Conservation (phyloP, 2,329 filamentous ascomycete genomes). For the Aspergillus bombycis region DNA sequence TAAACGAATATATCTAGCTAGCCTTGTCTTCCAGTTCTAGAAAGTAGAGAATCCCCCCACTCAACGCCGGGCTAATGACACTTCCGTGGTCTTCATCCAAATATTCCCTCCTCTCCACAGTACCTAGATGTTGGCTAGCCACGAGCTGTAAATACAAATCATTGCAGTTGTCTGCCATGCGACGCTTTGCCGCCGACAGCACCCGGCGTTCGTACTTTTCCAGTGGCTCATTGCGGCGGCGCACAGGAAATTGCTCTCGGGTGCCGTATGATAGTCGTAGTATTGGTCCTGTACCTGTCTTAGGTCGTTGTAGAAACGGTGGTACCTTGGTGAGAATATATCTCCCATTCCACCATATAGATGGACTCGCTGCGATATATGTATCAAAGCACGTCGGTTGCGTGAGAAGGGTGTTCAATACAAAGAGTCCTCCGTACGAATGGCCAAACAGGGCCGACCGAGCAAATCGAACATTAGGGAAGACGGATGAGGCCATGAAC, state of each 20-base stretch:
- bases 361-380: slow-evolving; percentile 52
- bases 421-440: slow-evolving; percentile 55
- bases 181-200: slow-evolving; percentile 16
- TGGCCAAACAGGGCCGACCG: slow-evolving; percentile 54
- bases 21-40: slow-evolving; percentile 10
- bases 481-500: slow-evolving; percentile 32
- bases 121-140: slow-evolving; percentile 14
- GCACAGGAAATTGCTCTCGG: slow-evolving; percentile 36
- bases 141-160: slow-evolving; percentile 25
- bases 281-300: slow-evolving; percentile 15
- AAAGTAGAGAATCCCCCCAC: slow-evolving; percentile 24
- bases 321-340: slow-evolving; percentile 42
- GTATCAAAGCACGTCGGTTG: slow-evolving; percentile 47
- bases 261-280: slow-evolving; percentile 42
- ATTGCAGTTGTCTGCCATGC: slow-evolving; percentile 32
- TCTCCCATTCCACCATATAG: slow-evolving; percentile 52
- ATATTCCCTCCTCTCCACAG: slow-evolving; percentile 25
- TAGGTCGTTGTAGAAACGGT: slow-evolving; percentile 25
- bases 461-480: slow-evolving; percentile 33
- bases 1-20: neutral
- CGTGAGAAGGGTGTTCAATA: slow-evolving; percentile 49
- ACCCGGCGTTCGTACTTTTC: slow-evolving; percentile 34
- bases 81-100: slow-evolving; percentile 38
- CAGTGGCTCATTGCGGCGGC: slow-evolving; percentile 30
- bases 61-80: slow-evolving; percentile 33